Conservation (phyloP, 2,329 filamentous ascomycete species). For the Neopestalotiopsis sp. region DNA sequence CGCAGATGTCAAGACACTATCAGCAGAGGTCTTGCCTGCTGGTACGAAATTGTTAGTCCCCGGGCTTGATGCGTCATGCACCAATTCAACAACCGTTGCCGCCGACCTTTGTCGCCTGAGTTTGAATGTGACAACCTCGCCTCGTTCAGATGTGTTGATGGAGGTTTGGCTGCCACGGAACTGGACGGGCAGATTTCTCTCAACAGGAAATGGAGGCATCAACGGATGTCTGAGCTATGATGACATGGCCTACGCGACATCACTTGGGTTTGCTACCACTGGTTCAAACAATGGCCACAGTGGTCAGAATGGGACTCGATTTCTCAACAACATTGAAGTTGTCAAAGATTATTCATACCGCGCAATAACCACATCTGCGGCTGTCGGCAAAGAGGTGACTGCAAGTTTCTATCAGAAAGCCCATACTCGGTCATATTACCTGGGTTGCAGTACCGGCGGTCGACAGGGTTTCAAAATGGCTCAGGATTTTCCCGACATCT, state of each 20-base stretch:
- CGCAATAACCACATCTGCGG: conserved; percentile 49
- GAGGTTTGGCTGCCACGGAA: conserved; percentile 49
- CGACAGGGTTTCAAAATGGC: conserved; percentile 60
- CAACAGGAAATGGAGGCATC: conserved; percentile 28
- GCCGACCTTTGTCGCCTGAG: conserved; percentile 33
- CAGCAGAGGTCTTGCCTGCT: conserved; percentile 13
- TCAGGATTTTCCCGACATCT: conserved; percentile 58
- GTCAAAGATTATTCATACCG: conserved; percentile 20
- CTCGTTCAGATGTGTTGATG: conserved; percentile 43
- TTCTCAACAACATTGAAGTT: conserved; percentile 18
- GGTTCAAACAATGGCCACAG: conserved; percentile 21
- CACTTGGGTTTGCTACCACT: conserved; percentile 18
- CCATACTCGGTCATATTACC: conserved; percentile 53
- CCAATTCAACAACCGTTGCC: conserved; percentile 20
- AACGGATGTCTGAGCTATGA: conserved; percentile 24
- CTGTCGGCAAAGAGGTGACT: conserved; percentile 51
- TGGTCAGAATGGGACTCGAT: conserved; percentile 11
- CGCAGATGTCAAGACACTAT: conserved; percentile 1
- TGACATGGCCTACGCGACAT: conserved; percentile 49
- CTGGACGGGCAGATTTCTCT: conserved; percentile 51
- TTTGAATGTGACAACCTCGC: conserved; percentile 33
- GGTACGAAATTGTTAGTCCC: conserved; percentile 15
- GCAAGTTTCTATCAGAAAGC: conserved; percentile 48
- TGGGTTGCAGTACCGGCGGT: conserved; percentile 64
- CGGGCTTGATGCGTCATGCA: conserved; percentile 35